Conservation (phyloP, 768 basidiomycete species). For the Thelephora ganbajun region DNA sequence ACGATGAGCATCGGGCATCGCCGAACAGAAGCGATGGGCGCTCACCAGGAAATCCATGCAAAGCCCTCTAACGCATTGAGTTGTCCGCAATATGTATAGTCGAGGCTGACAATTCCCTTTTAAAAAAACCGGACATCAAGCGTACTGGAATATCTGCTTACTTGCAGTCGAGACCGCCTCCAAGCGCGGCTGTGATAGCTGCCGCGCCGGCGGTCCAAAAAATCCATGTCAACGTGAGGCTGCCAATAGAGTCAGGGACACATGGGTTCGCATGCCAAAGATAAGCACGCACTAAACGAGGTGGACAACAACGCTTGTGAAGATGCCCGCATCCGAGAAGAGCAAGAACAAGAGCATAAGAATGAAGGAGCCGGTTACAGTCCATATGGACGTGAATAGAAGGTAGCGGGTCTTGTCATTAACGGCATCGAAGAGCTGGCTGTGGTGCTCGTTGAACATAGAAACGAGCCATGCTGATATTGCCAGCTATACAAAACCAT, state of each 20-base stretch:
- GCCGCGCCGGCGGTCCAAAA: conserved; percentile 68
- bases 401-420: conserved; percentile 54
- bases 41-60: conserved; percentile 64
- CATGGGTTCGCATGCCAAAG: background rate
- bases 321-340: conserved; percentile 25
- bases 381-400: conserved; percentile 65
- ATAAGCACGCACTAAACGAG: conserved; percentile 38
- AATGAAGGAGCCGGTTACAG: conserved; percentile 36
- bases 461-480: conserved; percentile 63
- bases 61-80: conserved; percentile 65
- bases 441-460: conserved; percentile 40
- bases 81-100: conserved; percentile 54
- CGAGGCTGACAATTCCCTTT: conserved; percentile 18
- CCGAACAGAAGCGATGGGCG: background rate
- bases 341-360: conserved; percentile 43
- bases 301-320: conserved; percentile 54
- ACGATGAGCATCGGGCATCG: background rate
- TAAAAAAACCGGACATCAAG: background rate
- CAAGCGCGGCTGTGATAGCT: conserved; percentile 48
- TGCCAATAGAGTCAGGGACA: conserved; percentile 12
- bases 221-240: conserved; percentile 59
- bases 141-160: conserved; percentile 17
- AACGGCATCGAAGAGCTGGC: conserved; percentile 32
- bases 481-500: conserved; percentile 29
- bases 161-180: conserved; percentile 61